Conservation (phyloP, 208 protist genomes). For the Leishmania martiniquensis region DNA sequence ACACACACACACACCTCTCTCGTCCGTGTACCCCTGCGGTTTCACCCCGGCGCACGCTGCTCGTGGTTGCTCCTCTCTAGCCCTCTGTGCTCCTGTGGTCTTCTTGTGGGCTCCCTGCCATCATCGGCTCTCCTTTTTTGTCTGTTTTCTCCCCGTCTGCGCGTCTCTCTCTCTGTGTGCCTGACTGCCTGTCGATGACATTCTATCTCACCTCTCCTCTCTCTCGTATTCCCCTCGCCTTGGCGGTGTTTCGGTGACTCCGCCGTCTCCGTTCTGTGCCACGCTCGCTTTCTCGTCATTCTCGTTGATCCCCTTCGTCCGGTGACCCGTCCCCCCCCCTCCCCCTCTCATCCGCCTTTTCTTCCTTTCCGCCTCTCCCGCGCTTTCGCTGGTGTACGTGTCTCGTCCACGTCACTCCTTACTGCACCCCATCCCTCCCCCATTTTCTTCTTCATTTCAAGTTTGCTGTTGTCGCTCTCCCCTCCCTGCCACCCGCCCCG, state of each 20-base stretch:
- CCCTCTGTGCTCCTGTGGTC: not conserved
- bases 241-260: not conserved
- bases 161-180: not conserved
- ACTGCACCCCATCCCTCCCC: not conserved
- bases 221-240: not conserved
- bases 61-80: not conserved
- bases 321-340: not conserved
- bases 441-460: conserved; percentile 17
- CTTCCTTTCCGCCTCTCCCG: not conserved
- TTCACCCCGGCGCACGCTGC: not conserved
- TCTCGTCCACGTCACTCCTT: not conserved
- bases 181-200: not conserved
- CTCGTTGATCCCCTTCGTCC: not conserved
- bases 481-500: too few species aligned
- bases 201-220: not conserved
- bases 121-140: not conserved
- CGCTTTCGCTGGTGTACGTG: not conserved
- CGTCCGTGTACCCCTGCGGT: too few species aligned
- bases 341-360: not conserved
- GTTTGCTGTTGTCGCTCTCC: too few species aligned
- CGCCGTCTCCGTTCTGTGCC: not conserved
- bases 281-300: not conserved
- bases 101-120: too few species aligned
- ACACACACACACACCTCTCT: too few species aligned
- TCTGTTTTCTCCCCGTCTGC: not conserved